These are phyloP conservation scores for Scheffersomyces illinoinensis DNA, from an alignment of 1,139 yeast genomes.

Conservation along the genomic window DNA sequence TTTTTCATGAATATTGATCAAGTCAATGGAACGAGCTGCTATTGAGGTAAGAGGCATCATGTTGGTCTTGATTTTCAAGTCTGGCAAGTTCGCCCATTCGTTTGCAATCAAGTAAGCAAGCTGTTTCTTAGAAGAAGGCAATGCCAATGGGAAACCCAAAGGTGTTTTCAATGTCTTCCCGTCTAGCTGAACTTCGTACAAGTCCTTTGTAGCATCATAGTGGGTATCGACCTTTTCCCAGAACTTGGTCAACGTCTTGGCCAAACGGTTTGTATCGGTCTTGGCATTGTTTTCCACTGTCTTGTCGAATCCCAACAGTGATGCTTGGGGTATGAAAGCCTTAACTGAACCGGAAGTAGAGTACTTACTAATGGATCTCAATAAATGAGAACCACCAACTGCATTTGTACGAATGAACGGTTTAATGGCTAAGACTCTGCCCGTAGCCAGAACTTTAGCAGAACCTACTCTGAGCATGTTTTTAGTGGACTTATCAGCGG, in stretches of 20 bases:
- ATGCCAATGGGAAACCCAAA: constrained; percentile 64
- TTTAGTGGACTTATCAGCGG: not conserved
- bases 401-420: not conserved
- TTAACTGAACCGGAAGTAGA: constrained; percentile 6
- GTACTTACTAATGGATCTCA: not conserved
- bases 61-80: constrained; percentile 73
- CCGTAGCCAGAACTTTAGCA: not conserved
- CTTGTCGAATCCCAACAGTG: constrained; percentile 37
- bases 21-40: constrained; percentile 83
- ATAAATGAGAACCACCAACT: not conserved
- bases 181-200: constrained; percentile 65
- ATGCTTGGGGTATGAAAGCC: constrained; percentile 10
- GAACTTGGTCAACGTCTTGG: constrained; percentile 72
- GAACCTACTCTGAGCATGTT: not conserved
- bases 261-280: constrained; percentile 69
- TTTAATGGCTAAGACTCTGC: not conserved
- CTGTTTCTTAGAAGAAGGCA: constrained; percentile 60
- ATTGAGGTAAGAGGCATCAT: constrained; percentile 85
- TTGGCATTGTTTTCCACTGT: constrained; percentile 53
- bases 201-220: constrained; percentile 23
- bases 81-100: constrained; percentile 84
- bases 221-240: constrained; percentile 77
- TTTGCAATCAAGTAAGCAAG: constrained; percentile 77
- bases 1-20: constrained; percentile 33
- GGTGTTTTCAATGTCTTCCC: constrained; percentile 83